Evolutionary conservation across 805 yeast species (phyloP).

Genomic region (Saturnispora mendoncae): DNA sequence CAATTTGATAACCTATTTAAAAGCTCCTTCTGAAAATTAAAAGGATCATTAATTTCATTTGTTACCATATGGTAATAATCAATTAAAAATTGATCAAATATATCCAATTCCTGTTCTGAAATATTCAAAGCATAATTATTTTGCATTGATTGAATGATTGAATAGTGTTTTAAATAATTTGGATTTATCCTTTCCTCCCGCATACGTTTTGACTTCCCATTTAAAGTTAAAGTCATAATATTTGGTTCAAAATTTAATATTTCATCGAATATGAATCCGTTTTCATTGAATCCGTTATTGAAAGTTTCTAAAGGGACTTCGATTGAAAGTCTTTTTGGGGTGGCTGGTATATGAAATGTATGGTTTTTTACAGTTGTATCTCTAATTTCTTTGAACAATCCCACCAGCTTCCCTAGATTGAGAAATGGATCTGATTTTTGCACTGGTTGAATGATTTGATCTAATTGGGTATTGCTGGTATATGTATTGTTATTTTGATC

Average conservation of each 20-base stretch:
- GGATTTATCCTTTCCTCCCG: slow-evolving; percentile 44
- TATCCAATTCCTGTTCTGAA: slow-evolving; percentile 30
- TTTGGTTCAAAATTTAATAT: background rate
- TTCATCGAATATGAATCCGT: background rate
- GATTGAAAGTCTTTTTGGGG: background rate
- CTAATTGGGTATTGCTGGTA: too few species aligned
- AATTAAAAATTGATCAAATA: slow-evolving; percentile 18
- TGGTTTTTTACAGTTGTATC: background rate
- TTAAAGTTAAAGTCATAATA: slow-evolving; percentile 7
- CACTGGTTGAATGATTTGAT: background rate
- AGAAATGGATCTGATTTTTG: background rate
- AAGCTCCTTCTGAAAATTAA: slow-evolving; percentile 6
- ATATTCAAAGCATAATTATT: slow-evolving; percentile 27
- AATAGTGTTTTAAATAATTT: slow-evolving; percentile 39
- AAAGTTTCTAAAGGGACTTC: slow-evolving; percentile 13
- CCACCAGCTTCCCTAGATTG: background rate
- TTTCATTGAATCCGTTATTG: background rate
- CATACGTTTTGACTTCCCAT: slow-evolving; percentile 13
- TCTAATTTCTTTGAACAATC: background rate
- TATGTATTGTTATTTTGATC: too few species aligned
- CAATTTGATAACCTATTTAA: slow-evolving; percentile 1
- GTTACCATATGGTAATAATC: slow-evolving; percentile 6
- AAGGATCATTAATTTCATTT: slow-evolving; percentile 1
- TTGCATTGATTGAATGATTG: slow-evolving; percentile 36
- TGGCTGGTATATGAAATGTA: background rate